phyloP scores from a whole-genome alignment of 805 yeast genomes.

The Barnettozyma wickerhamii region DNA sequence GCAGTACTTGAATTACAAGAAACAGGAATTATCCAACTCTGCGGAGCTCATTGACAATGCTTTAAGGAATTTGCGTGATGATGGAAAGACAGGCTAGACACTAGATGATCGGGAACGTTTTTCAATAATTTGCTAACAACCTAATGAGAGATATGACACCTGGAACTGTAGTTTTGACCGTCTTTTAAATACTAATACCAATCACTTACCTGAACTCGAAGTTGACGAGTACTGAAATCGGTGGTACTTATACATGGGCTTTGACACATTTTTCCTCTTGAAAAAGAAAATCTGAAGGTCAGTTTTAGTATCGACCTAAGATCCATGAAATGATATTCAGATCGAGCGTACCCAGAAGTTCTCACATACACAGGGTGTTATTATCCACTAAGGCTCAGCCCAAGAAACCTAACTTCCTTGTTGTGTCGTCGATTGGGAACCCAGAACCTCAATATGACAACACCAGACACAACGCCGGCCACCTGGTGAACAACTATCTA shows the following conservation, averaged over 20 bases:
- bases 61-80: slow-evolving; percentile 15
- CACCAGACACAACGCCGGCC: slow-evolving; percentile 82
- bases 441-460: slow-evolving; percentile 58
- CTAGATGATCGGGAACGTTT: background rate
- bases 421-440: slow-evolving; percentile 64
- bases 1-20: slow-evolving; percentile 15
- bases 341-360: too few species aligned
- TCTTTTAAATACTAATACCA: too few species aligned
- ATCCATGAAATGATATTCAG: too few species aligned
- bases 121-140: too few species aligned
- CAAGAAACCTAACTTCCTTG: slow-evolving; percentile 20
- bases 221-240: too few species aligned
- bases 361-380: too few species aligned
- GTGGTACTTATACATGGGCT: too few species aligned
- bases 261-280: background rate
- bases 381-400: slow-evolving; percentile 1
- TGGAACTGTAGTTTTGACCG: too few species aligned
- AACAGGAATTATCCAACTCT: slow-evolving; percentile 19
- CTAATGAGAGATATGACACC: too few species aligned
- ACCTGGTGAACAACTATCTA: slow-evolving; percentile 41
- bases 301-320: too few species aligned
- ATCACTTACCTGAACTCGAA: too few species aligned
- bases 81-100: background rate
- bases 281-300: too few species aligned
- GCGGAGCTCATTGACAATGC: slow-evolving; percentile 24